phyloP scores from a whole-genome alignment of 1,284 basidiomycete genomes.

The Filobasidium uniguttulatum region DNA sequence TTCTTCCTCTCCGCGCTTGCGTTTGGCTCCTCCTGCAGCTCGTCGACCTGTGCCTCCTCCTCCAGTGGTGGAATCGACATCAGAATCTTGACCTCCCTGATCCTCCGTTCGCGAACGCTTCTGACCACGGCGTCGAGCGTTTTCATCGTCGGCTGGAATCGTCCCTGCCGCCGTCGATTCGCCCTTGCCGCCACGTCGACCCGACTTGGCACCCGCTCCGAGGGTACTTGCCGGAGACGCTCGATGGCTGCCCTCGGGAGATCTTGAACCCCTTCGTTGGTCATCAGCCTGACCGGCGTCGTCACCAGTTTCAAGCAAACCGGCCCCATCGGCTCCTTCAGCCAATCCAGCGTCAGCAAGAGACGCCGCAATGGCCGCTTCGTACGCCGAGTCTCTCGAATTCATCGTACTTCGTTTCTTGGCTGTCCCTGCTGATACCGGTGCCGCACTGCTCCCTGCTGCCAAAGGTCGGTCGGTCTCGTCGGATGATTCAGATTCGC shows the following conservation, averaged over 20 bases:
- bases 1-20: constrained; percentile 1
- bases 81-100: too few species aligned
- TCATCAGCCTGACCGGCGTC: too few species aligned
- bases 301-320: too few species aligned
- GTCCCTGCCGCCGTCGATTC: too few species aligned
- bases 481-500: background rate
- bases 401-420: constrained; percentile 96
- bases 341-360: constrained; percentile 18
- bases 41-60: constrained; percentile 10
- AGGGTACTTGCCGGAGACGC: too few species aligned
- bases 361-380: constrained; percentile 52
- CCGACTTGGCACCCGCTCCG: constrained; percentile 7
- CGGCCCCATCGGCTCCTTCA: too few species aligned
- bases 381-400: constrained; percentile 84
- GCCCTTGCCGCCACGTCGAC: constrained; percentile 11
- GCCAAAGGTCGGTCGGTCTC: background rate
- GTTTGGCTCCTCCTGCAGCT: background rate
- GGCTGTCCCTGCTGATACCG: too few species aligned
- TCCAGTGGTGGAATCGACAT: too few species aligned
- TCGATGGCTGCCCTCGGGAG: too few species aligned
- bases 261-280: too few species aligned
- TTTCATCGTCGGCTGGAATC: too few species aligned
- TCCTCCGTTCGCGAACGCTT: constrained; percentile 17
- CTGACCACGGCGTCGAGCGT: too few species aligned
- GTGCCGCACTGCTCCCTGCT: background rate